phyloP scores from a whole-genome alignment of 495 filamentous ascomycete genomes.

The Aspergillus hancockii region DNA sequence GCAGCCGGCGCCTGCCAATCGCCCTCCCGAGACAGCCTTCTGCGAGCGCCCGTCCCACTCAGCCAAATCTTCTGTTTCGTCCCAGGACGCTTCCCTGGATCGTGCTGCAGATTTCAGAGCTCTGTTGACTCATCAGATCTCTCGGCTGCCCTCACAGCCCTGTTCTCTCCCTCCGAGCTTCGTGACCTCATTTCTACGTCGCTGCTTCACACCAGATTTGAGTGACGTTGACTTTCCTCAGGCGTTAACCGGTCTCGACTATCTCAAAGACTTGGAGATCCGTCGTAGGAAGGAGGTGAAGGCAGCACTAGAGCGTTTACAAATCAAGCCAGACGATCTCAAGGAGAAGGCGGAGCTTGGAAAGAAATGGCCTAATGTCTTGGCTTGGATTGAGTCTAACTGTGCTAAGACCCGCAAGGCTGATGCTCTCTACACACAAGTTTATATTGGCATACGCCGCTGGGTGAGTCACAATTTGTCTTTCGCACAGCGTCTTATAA shows the following conservation, averaged over 20 bases:
- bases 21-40: constrained; percentile 35
- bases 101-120: constrained; percentile 62
- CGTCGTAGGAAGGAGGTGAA: constrained; percentile 62
- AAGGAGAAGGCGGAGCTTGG: constrained; percentile 41
- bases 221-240: constrained; percentile 69
- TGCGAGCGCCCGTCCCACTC: constrained; percentile 35
- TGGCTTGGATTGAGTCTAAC: constrained; percentile 55
- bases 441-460: constrained; percentile 67
- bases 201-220: constrained; percentile 59
- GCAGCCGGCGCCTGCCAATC: constrained; percentile 35
- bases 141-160: constrained; percentile 61
- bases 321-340: constrained; percentile 41
- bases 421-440: constrained; percentile 63
- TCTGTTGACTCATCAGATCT: constrained; percentile 63
- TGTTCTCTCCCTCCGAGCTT: constrained; percentile 68
- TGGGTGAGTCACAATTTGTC: constrained; percentile 57
- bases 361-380: constrained; percentile 50
- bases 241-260: constrained; percentile 70
- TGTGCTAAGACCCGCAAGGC: constrained; percentile 57
- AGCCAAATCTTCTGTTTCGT: constrained; percentile 33
- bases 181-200: constrained; percentile 63
- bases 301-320: constrained; percentile 44
- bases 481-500: background rate
- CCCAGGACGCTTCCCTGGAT: constrained; percentile 39
- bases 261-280: constrained; percentile 67